Conservation (phyloP, 208 protist genomes). For the Trypanosoma conorhini region DNA sequence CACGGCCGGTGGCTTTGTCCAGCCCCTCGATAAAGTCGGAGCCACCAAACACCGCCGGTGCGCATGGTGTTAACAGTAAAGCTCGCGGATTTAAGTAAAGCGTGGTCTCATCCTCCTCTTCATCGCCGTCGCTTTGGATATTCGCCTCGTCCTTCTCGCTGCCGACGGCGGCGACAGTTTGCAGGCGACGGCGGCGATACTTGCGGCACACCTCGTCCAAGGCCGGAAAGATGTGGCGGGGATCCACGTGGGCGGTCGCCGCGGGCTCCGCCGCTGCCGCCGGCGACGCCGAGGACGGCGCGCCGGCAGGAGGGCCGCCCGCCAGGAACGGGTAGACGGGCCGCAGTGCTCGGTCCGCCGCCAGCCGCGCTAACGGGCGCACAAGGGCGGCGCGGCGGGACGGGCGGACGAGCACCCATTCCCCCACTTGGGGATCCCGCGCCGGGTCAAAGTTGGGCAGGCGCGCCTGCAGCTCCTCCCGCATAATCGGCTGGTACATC, state of each 20-base stretch:
- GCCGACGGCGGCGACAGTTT: background rate
- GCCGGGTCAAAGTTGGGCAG: conserved; percentile 70
- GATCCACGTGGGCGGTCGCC: background rate
- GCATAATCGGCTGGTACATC: conserved; percentile 32
- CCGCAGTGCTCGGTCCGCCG: conserved; percentile 27
- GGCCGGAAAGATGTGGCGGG: conserved; percentile 18
- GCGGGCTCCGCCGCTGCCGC: background rate
- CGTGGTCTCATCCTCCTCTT: conserved; percentile 32
- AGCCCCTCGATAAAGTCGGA: conserved; percentile 58
- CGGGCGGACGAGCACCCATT: conserved; percentile 80
- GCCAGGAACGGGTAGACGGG: conserved; percentile 27
- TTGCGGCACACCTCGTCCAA: conserved; percentile 20
- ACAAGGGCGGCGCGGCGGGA: conserved; percentile 46
- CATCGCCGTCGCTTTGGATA: conserved; percentile 3
- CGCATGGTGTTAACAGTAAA: conserved; percentile 71
- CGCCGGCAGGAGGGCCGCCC: background rate
- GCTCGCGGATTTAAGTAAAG: conserved; percentile 75
- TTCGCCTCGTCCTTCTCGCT: background rate
- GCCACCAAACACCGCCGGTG: conserved; percentile 72
- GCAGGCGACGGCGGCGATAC: conserved; percentile 4
- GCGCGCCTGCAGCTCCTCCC: conserved; percentile 50
- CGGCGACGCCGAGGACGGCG: background rate
- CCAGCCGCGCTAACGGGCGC: conserved; percentile 50
- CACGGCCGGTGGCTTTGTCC: conserved; percentile 21
- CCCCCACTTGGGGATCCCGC: conserved; percentile 68